Evolutionary conservation across 2,329 filamentous ascomycete genomes (phyloP).

Genomic region (Trichoderma sp.): DNA sequence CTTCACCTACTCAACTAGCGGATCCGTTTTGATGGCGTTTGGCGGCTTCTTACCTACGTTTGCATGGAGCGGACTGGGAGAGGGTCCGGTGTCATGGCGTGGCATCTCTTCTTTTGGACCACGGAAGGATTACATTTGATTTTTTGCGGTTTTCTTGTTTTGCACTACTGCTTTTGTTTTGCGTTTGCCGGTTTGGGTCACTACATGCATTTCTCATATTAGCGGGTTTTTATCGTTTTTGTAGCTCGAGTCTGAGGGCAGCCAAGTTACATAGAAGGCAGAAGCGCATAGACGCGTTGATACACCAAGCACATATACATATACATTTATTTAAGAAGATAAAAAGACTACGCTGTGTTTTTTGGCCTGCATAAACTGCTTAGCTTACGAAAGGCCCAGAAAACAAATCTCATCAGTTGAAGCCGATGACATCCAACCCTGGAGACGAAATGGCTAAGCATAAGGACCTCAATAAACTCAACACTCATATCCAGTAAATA

Average conservation of each 20-base stretch:
- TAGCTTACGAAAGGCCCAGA: background rate
- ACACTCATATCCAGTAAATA: too few relatives aligned
- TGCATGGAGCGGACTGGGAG: conserved; percentile 5
- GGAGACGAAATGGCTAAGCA: background rate
- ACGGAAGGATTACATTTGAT: background rate
- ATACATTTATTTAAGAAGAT: background rate
- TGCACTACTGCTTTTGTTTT: background rate
- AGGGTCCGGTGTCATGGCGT: conserved; percentile 12
- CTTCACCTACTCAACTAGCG: background rate
- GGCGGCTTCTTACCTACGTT: conserved; percentile 3
- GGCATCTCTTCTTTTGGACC: conserved; percentile 17
- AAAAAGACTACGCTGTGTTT: background rate
- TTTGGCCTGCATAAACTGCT: background rate
- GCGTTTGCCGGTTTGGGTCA: background rate
- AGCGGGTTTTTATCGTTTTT: conserved; percentile 12
- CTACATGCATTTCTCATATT: background rate
- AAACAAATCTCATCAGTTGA: background rate
- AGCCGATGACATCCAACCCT: too few relatives aligned
- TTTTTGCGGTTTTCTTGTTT: conserved; percentile 1
- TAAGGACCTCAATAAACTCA: background rate
- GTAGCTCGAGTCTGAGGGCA: conserved; percentile 4
- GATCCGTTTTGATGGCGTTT: conserved; percentile 19
- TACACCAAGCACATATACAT: background rate
- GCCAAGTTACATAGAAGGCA: conserved; percentile 7
- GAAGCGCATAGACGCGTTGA: conserved; percentile 3